Evolutionary conservation across 768 basidiomycete species (phyloP), one percentile per base, ranked within the genome.

Genomic region (Tricholoma flavovirens): DNA sequence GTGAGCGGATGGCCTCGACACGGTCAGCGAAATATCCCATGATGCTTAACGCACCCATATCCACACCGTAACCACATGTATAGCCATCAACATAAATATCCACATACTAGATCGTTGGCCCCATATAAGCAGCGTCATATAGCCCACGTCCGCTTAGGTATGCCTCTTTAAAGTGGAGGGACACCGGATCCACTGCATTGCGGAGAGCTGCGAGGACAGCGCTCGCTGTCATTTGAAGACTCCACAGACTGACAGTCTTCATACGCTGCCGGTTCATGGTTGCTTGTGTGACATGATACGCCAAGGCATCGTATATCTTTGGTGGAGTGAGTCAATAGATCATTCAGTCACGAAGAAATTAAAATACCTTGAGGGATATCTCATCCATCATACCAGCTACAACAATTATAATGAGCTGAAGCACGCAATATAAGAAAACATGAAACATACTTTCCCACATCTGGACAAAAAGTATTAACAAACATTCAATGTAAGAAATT

Each of bases 331-430:
- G 51, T 58, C 30, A 53, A 35, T 5, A 9, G 15, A 11, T 12
- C 29, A 22, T 48, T 30, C 26, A 42, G 51, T 19, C 40, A 21
- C 11, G 38, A 53, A 54, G 40, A 32, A 15, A 63, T 69, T 43
- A 60, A 32, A 29, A 3, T 10, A 88, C 90, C 77, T 97, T 93
- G 61, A 86, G 73, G 1, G 93, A 89, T 48, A 97, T 89, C 56
- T 88, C 88, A 60, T 93, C 89, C 79, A 95, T 89, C 50, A 99
- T 78, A 19, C 95, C 96, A 67, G 93, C 92, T 93, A 67, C n/a
- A 56, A 58, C 59, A 62, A 53, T 21, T 29, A 54, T 56, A 24
- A 40, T 68, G 46, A 66, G 59, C 53, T 45, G 57, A 53, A 62
- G 35, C 19, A 42, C 49, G 36, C 35, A 46, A 12, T 52, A 22